Evolutionary conservation across 2,329 filamentous ascomycete species (phyloP), one percentile per base, ranked within the genome.

Genomic region (Stagonosporopsis chrysanthemi): DNA sequence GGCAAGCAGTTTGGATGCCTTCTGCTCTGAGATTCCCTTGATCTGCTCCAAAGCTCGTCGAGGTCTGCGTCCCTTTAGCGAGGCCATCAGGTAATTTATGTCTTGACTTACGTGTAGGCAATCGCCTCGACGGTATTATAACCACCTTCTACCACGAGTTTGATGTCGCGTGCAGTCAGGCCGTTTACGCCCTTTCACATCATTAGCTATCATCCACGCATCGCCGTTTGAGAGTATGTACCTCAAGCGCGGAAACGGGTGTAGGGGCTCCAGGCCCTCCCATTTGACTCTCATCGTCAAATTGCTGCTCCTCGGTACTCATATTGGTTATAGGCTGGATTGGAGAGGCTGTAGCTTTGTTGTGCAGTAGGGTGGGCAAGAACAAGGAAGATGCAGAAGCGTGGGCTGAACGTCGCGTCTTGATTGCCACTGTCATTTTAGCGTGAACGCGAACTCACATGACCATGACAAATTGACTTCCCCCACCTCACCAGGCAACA

Each of bases 11-110:
- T 98, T 98, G 31, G 86, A 88, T 2, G 96, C 95, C 76, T 99
- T 99, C 72, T 96, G 90, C 78, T 98, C 94, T 1, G 95, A 99
- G 31, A 99, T 97, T 55, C 95, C 95, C 77, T 98, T 99, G 78
- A 99, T 94, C 75, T 96, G 92, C 77, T 99, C 94, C 17, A 99
- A 81, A 54, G 89, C 82, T 71, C 94, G 87, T 67, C 84, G 85
- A 19, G 87, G 86, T 50, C 86, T 88, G 56, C 44, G n/a, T 19
- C 31, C 8, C 26, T 56, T 78, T 41, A 77, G 72, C 38, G 40
- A 31, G 22, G 39, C 31, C 39, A 29, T n/a, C 26, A 22, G 9
- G 49, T 15, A 11, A 2, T 28, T 28, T 17, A 57, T 22, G 5
- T 40, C 12, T 14, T n/a, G 38, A 72, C 83, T 50, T 85, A 90